Evolutionary conservation across 2,329 filamentous ascomycete genomes (phyloP).

Genomic region (Trichothecium roseum): DNA sequence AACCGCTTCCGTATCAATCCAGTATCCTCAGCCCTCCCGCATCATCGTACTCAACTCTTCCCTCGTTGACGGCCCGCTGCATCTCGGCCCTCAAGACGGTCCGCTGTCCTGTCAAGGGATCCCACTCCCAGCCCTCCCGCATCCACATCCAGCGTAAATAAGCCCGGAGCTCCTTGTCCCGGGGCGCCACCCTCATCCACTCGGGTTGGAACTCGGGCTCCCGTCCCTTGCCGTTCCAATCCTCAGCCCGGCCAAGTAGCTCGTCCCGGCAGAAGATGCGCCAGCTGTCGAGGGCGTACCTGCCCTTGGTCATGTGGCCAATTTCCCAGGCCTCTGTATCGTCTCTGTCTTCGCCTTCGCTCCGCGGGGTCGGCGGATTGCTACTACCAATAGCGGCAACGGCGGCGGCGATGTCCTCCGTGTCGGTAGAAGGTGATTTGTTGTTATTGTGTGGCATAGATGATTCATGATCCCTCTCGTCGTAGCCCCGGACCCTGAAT

Average conservation of each 20-base stretch:
- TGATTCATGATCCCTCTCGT: slow-evolving; percentile 20
- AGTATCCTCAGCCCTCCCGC: slow-evolving; percentile 34
- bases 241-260: slow-evolving; percentile 52
- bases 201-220: slow-evolving; percentile 61
- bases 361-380: neutral
- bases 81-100: slow-evolving; percentile 41
- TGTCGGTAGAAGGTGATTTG: neutral
- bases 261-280: slow-evolving; percentile 84
- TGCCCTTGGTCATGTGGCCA: slow-evolving; percentile 70
- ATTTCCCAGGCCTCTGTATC: slow-evolving; percentile 61
- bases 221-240: slow-evolving; percentile 53
- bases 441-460: too few relatives aligned
- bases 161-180: slow-evolving; percentile 81
- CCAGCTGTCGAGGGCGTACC: slow-evolving; percentile 83
- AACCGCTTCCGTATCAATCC: too few relatives aligned
- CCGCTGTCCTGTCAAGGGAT: slow-evolving; percentile 58
- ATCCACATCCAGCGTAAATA: slow-evolving; percentile 90
- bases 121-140: slow-evolving; percentile 74
- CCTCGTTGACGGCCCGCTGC: slow-evolving; percentile 44
- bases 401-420: neutral
- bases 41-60: slow-evolving; percentile 46
- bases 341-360: slow-evolving; percentile 2
- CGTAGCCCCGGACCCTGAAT: slow-evolving; percentile 41
- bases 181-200: slow-evolving; percentile 77
- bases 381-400: neutral